Conservation (phyloP, 257 asterid genomes). For the Henckelia pumila region DNA sequence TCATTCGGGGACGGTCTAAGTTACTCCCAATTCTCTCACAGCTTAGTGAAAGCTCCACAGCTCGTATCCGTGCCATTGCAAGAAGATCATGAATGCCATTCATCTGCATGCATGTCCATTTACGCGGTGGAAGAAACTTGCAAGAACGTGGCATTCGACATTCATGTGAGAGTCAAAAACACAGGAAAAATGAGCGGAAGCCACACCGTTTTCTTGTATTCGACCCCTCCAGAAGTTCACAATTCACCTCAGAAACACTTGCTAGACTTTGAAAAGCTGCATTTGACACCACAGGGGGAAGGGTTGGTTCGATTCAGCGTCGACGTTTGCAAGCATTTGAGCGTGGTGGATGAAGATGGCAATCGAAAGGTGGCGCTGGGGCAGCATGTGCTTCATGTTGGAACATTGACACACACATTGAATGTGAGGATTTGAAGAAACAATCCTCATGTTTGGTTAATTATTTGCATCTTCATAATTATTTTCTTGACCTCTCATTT, state of each 20-base stretch:
- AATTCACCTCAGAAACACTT: slow-evolving; percentile 60
- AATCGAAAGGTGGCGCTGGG: slow-evolving; percentile 49
- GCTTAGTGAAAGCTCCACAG: slow-evolving; percentile 45
- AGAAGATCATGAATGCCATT: slow-evolving; percentile 44
- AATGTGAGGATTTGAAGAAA: slow-evolving; percentile 40
- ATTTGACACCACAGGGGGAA: slow-evolving; percentile 32
- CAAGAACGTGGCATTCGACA: slow-evolving; percentile 31
- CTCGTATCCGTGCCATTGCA: slow-evolving; percentile 34
- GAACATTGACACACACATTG: slow-evolving; percentile 50
- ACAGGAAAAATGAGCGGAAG: slow-evolving; percentile 48
- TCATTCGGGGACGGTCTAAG: slow-evolving; percentile 56
- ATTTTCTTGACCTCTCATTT: not conserved
- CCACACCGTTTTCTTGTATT: slow-evolving; percentile 53
- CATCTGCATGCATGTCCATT: slow-evolving; percentile 41
- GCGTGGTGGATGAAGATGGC: slow-evolving; percentile 54
- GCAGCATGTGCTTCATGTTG: slow-evolving; percentile 51
- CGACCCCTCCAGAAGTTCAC: slow-evolving; percentile 57
- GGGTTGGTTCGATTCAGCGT: slow-evolving; percentile 39
- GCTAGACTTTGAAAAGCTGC: slow-evolving; percentile 46
- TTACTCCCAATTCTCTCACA: slow-evolving; percentile 42
- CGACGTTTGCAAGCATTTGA: slow-evolving; percentile 56
- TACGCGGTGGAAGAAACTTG: slow-evolving; percentile 32
- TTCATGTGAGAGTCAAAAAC: slow-evolving; percentile 50
- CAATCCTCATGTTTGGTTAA: slow-evolving; percentile 12
- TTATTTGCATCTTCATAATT: not conserved